Base-by-base conservation (phyloP, 2,329 filamentous ascomycete genomes). In the Ceratocystis cubensis region DNA sequence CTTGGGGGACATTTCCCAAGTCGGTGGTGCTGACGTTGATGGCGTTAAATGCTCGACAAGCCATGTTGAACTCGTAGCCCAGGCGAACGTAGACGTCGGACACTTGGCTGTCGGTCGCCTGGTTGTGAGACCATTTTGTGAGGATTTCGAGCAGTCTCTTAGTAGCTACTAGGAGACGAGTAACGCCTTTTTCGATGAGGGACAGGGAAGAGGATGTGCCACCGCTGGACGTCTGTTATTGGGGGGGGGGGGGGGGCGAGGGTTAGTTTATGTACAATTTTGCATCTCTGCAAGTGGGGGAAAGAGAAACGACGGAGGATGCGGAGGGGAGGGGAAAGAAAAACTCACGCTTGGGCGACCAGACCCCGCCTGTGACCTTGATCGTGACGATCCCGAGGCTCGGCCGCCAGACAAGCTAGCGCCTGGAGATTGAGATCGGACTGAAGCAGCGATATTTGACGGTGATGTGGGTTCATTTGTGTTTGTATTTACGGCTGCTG, bases 31-130 rank as follows among this genome's bases (percentile, higher is more conserved):
- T 94, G 69, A 99, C 94, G 69, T 95, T 94, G 73, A 99, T 99
- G 67, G 92, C 91, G 72, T 90, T 91, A 77, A 99, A 99, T 69
- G 94, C 93, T 66, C 94, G 88, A 76, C 93, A 97, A 33, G 94
- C 94, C 79, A 99, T 94, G 77, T 99, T 99, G 82, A 99, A 99
- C 77, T 99, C 94, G 77, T 99, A 99, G 61, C 94, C 94, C 69
- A 99, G 80, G 69, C 94, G 88, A 69, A 99, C 94, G 74, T 99
- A 99, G 71, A 99, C 94, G 75, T 99, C 94, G 13, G 94, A 97
- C 68, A 99, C 94, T 75, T 97, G 90, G 69, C 88, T 89, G 77
- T 99, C 94, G 70, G 91, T 92, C 65, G 94, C 92, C 72, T 89
- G 87, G 69, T 89, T 88, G 67, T 93, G 89, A 68, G 94, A 99